Percentiles rank a stretch among this genome's conserved stretches.
phyloP scores from a whole-genome alignment of 305 asterid species.

The Fraxinus velutina region DNA sequence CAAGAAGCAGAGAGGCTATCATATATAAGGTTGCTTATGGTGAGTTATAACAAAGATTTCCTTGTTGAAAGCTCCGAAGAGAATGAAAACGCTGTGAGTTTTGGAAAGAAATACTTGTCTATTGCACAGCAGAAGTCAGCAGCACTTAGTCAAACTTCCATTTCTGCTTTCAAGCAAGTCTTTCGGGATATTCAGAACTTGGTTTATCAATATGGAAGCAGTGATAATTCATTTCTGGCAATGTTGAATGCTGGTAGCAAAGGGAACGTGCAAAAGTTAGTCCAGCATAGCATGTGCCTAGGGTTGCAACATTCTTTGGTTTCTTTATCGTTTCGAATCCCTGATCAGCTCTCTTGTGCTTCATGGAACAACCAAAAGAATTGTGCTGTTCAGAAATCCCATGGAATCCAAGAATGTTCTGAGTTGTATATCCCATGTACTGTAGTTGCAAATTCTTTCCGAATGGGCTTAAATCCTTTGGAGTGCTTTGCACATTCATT shows the following conservation, averaged over 20 bases:
- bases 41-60: slow-evolving; percentile 47
- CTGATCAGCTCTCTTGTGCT: slow-evolving; percentile 64
- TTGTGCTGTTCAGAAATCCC: slow-evolving; percentile 21
- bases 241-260: slow-evolving; percentile 98
- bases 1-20: slow-evolving; percentile 72
- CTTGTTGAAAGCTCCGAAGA: slow-evolving; percentile 51
- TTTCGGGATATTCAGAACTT: slow-evolving; percentile 67
- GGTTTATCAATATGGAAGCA: slow-evolving; percentile 54
- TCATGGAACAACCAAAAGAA: slow-evolving; percentile 71
- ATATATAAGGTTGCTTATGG: slow-evolving; percentile 49
- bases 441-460: slow-evolving; percentile 59
- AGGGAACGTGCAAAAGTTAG: slow-evolving; percentile 77
- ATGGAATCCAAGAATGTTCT: slow-evolving; percentile 25
- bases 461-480: slow-evolving; percentile 75
- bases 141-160: slow-evolving; percentile 62
- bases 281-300: slow-evolving; percentile 88
- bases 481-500: slow-evolving; percentile 75
- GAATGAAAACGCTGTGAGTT: slow-evolving; percentile 27
- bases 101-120: slow-evolving; percentile 37
- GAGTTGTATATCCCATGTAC: slow-evolving; percentile 53
- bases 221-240: slow-evolving; percentile 55
- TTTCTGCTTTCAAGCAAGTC: slow-evolving; percentile 64
- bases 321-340: slow-evolving; percentile 67
- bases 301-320: slow-evolving; percentile 82
- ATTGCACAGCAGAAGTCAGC: slow-evolving; percentile 55